Base-by-base conservation (phyloP, 352 stramenopile genomes). In the Phytopythium helicoides region DNA sequence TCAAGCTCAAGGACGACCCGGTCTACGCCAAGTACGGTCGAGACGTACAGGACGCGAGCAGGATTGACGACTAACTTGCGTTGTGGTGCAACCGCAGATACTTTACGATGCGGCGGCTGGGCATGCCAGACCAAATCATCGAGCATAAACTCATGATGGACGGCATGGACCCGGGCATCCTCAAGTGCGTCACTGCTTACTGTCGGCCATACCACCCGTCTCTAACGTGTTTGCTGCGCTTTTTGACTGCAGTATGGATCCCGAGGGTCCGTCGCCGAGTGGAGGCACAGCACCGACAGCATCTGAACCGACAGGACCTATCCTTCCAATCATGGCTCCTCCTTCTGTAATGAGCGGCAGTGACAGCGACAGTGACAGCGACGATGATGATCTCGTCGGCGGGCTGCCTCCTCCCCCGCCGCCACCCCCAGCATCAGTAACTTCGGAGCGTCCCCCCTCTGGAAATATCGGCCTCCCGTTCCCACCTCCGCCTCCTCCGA, bases 1-100 rank as follows among this genome's bases (percentile, higher is more conserved):
- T 94, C 42, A 94, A 94, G 56, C 66, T 94, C 47, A 94, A 94
- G 56, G 79, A 94, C 48, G 84, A 94, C 39, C 81, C 81, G 10
- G 37, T 79, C 10, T 94, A 89, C 45, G 81, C 80, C 52, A 92
- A 87, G 74, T 86, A 66, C 50, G 64, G 53, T 1, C n/a, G 16
- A 36, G 18, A 41, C 6, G 14, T 8, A 16, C 16, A 7, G 12
- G n/a, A n/a, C n/a, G n/a, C n/a, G n/a, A n/a, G n/a, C n/a, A 56
- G 35, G 15, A 19, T 25, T 41, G 34, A n/a, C 50, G 25, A 18
- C 7, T 46, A n/a, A 22, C 38, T 34, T 18, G 8, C 15, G 21
- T 11, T 45, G 34, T 37, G 39, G 22, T 11, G 10, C 46, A 14
- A 6, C 2, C 21, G 6, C 55, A 86, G 70, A 22, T 94, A 91